These are phyloP conservation scores for Phialophora macrospora DNA, from an alignment of 2,329 filamentous ascomycete genomes.

Conservation along the genomic window DNA sequence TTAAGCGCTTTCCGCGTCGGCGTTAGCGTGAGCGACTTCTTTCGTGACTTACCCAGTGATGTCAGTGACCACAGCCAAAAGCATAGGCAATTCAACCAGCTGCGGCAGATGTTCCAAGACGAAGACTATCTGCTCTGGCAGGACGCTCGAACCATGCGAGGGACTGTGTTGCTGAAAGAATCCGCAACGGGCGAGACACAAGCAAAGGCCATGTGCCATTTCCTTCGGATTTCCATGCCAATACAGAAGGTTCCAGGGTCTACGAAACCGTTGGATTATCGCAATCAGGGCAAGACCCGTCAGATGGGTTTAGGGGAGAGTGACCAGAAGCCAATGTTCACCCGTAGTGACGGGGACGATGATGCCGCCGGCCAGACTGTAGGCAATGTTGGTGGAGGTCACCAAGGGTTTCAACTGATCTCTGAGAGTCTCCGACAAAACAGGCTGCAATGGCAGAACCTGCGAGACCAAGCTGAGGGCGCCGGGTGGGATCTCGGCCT, in stretches of 20 bases:
- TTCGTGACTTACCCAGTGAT: slow-evolving; percentile 18
- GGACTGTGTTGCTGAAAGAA: slow-evolving; percentile 68
- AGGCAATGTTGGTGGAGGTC: not conserved
- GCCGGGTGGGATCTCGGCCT: slow-evolving; percentile 35
- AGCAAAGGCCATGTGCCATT: slow-evolving; percentile 67
- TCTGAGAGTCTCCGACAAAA: slow-evolving; percentile 27
- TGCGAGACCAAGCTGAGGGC: slow-evolving; percentile 24
- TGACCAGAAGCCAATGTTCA: slow-evolving; percentile 1
- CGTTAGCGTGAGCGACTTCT: slow-evolving; percentile 22
- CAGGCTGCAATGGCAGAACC: slow-evolving; percentile 24
- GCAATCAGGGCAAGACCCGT: not conserved
- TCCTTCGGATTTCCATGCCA: slow-evolving; percentile 40
- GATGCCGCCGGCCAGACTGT: not conserved
- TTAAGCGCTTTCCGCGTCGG: slow-evolving; percentile 25
- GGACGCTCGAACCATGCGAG: slow-evolving; percentile 49
- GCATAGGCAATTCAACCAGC: slow-evolving; percentile 4
- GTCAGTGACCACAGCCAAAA: not conserved
- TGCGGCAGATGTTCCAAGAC: slow-evolving; percentile 54
- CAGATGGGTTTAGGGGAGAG: no score
- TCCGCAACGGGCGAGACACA: slow-evolving; percentile 56
- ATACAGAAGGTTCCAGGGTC: slow-evolving; percentile 36
- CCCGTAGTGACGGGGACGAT: not conserved
- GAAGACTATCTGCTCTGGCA: slow-evolving; percentile 68
- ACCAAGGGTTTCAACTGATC: slow-evolving; percentile 11
- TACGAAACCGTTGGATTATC: not conserved